Percentiles rank a stretch among this genome's conserved stretches.
phyloP scores from a whole-genome alignment of 176 grass and related monocot species.

The Carex myosuroides region DNA sequence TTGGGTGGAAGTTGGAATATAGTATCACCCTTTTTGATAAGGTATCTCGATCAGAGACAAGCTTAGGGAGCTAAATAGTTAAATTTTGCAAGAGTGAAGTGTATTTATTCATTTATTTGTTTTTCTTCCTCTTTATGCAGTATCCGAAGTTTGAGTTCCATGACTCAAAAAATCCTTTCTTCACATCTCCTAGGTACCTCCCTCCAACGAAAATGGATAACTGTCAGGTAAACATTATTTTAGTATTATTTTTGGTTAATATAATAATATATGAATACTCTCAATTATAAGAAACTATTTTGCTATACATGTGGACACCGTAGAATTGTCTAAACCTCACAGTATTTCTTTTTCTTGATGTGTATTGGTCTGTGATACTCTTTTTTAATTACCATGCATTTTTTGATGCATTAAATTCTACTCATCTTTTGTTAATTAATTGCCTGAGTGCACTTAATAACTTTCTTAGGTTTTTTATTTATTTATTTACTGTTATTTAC shows the following conservation, averaged over 20 bases:
- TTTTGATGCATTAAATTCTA: neutral
- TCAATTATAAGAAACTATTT: neutral
- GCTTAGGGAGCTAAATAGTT: neutral
- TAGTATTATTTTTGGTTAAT: neutral
- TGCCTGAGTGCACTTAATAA: neutral
- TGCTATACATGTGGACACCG: neutral
- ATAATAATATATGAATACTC: neutral
- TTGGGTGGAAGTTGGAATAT: neutral
- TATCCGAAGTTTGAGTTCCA: conserved; percentile 61
- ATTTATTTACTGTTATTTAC: neutral
- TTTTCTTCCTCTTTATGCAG: conserved; percentile 34
- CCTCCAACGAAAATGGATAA: conserved; percentile 58
- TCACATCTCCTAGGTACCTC: conserved; percentile 46
- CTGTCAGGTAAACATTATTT: conserved; percentile 38
- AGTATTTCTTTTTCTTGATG: neutral
- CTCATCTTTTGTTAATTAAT: neutral
- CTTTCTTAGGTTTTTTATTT: neutral
- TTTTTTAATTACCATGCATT: neutral
- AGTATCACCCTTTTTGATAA: neutral
- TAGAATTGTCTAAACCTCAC: neutral
- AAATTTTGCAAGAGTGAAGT: neutral
- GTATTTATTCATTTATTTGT: neutral
- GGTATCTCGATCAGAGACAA: neutral
- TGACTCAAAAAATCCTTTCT: conserved; percentile 62
- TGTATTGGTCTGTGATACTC: neutral